A percentile compares a stretch with the other conserved stretches of the same genome.
These are phyloP conservation scores for Rosa persica DNA, from an alignment of 306 rosid species.

Conservation along the genomic window DNA sequence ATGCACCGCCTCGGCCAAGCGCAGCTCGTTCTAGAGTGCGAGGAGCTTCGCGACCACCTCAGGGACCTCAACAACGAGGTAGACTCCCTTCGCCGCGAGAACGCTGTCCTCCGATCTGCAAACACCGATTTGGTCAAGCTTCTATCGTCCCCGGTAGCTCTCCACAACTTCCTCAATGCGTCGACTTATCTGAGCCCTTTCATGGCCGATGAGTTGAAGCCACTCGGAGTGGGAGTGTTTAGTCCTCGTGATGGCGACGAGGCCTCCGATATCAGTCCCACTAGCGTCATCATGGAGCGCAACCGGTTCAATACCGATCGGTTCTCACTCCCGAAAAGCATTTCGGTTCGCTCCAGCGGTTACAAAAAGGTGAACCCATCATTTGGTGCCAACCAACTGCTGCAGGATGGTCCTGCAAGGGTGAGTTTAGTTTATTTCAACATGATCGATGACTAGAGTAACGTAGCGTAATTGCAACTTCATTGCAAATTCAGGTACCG, in stretches of 20 bases:
- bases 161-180: conserved; percentile 26
- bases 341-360: conserved; percentile 45
- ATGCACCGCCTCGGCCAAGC: conserved; percentile 43
- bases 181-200: conserved; percentile 11
- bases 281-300: conserved; percentile 37
- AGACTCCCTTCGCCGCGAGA: conserved; percentile 39
- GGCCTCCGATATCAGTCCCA: conserved; percentile 36
- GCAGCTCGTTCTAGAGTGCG: conserved; percentile 38
- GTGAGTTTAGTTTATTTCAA: neutral
- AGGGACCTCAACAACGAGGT: conserved; percentile 30
- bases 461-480: neutral
- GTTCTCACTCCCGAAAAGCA: conserved; percentile 42
- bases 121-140: conserved; percentile 42
- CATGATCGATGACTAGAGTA: neutral
- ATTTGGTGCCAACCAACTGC: neutral
- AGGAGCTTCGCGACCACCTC: conserved; percentile 37
- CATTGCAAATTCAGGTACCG: neutral
- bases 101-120: conserved; percentile 40
- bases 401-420: conserved; percentile 7
- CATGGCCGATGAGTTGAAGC: conserved; percentile 12
- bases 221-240: conserved; percentile 28
- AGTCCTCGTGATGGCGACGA: conserved; percentile 29
- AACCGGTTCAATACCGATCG: conserved; percentile 30
- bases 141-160: conserved; percentile 34
- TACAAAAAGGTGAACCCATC: conserved; percentile 22